phyloP scores from a whole-genome alignment of 2,329 filamentous ascomycete species.

The Hypomyces perniciosus region DNA sequence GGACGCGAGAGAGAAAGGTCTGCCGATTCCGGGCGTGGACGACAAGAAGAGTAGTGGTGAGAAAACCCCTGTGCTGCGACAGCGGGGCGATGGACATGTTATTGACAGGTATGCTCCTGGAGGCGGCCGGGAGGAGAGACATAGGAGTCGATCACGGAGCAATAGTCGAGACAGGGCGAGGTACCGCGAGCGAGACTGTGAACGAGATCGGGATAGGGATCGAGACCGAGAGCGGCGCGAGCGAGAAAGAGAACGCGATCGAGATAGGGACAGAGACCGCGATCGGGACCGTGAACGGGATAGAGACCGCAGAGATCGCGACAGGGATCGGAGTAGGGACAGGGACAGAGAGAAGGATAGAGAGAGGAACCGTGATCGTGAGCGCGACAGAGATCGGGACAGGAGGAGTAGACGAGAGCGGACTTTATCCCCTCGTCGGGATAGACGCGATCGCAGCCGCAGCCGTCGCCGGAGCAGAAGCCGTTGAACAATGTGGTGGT shows the following conservation, averaged over 20 bases:
- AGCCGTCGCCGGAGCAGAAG: slow-evolving; percentile 35
- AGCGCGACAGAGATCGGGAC: slow-evolving; percentile 39
- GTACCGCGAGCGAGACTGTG: slow-evolving; percentile 30
- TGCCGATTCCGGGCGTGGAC: slow-evolving; percentile 53
- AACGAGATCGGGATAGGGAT: slow-evolving; percentile 27
- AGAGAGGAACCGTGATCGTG: slow-evolving; percentile 30
- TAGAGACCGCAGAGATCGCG: slow-evolving; percentile 29
- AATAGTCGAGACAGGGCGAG: slow-evolving; percentile 31
- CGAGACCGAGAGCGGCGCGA: slow-evolving; percentile 28
- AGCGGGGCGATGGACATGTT: slow-evolving; percentile 20
- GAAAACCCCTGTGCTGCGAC: slow-evolving; percentile 37
- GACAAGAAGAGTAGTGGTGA: slow-evolving; percentile 43
- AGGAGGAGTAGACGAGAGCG: slow-evolving; percentile 22
- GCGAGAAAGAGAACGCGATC: slow-evolving; percentile 25
- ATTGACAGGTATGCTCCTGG: slow-evolving; percentile 43
- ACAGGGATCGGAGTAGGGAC: slow-evolving; percentile 32
- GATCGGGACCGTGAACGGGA: slow-evolving; percentile 33
- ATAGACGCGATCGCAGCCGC: slow-evolving; percentile 26
- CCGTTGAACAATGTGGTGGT: slow-evolving; percentile 1
- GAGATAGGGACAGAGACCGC: slow-evolving; percentile 30
- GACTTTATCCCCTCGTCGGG: slow-evolving; percentile 38
- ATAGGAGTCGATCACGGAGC: slow-evolving; percentile 31
- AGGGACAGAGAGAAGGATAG: slow-evolving; percentile 28
- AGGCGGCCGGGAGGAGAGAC: slow-evolving; percentile 34
- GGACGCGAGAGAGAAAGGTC: slow-evolving; percentile 53